phyloP scores from a whole-genome alignment of 805 yeast genomes.

The Ogataea siamensis region DNA sequence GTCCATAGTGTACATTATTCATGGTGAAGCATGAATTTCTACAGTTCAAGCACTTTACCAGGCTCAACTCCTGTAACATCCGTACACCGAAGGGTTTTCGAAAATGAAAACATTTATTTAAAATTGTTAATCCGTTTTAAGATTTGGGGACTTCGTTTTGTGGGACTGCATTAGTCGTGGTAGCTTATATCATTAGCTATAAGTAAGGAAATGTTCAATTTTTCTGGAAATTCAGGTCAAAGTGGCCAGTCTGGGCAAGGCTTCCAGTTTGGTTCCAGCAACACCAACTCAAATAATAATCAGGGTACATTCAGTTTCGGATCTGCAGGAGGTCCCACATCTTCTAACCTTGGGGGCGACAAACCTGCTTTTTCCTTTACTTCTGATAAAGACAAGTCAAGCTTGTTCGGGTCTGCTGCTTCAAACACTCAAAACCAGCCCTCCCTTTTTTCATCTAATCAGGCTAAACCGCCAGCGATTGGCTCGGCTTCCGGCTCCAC shows the following conservation, averaged over 20 bases:
- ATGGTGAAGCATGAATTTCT: too few species aligned
- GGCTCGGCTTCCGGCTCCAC: slow-evolving; percentile 17
- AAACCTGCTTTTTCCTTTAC: slow-evolving; percentile 20
- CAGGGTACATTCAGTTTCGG: slow-evolving; percentile 15
- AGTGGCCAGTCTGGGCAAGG: slow-evolving; percentile 3
- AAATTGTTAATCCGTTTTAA: too few species aligned
- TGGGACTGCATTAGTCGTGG: too few species aligned
- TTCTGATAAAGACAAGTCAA: slow-evolving; percentile 5
- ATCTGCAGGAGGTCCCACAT: slow-evolving; percentile 1
- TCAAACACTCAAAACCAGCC: slow-evolving; percentile 3
- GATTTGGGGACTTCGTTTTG: too few species aligned
- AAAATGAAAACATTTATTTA: too few species aligned
- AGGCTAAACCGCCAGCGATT: slow-evolving; percentile 18
- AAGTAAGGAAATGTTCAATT: slow-evolving; percentile 1
- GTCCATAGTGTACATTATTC: too few species aligned
- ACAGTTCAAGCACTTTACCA: too few species aligned
- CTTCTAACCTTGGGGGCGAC: slow-evolving; percentile 1
- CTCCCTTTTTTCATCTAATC: slow-evolving; percentile 3
- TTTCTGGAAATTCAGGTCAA: slow-evolving; percentile 1
- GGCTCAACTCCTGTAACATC: too few species aligned
- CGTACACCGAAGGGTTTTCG: too few species aligned
- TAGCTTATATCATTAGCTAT: neutral
- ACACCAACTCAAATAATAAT: slow-evolving; percentile 3
- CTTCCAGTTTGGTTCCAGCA: slow-evolving; percentile 12
- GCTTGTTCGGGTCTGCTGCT: neutral